Evolutionary conservation across 805 yeast species (phyloP).

Genomic region (Priceomyces melissophilus): DNA sequence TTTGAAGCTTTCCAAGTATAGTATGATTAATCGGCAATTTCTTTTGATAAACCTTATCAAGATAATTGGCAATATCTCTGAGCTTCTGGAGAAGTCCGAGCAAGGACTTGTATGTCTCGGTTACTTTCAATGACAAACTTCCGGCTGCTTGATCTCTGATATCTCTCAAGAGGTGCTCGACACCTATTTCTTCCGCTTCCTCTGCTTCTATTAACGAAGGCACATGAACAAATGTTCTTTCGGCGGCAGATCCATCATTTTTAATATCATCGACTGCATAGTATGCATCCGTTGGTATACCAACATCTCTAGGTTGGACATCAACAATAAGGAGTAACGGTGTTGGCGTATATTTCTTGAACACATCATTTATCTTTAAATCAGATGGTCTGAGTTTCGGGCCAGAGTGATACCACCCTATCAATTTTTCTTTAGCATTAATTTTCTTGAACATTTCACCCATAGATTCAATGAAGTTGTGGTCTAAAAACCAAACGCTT

Average conservation of each 20-base stretch:
- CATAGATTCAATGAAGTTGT: constrained; percentile 94
- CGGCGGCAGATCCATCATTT: constrained; percentile 92
- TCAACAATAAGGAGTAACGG: constrained; percentile 90
- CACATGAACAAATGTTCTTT: constrained; percentile 87
- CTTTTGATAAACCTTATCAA: constrained; percentile 67
- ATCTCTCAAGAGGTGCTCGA: constrained; percentile 91
- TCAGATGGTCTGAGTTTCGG: constrained; percentile 89
- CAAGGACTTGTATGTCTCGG: constrained; percentile 84
- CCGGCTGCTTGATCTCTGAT: constrained; percentile 97
- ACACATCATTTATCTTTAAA: constrained; percentile 81
- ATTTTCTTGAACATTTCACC: constrained; percentile 96
- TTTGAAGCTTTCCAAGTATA: constrained; percentile 89
- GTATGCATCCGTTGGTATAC: constrained; percentile 95
- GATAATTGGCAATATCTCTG: constrained; percentile 70
- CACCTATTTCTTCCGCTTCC: constrained; percentile 99
- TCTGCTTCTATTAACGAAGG: constrained; percentile 94
- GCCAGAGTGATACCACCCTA: constrained; percentile 99
- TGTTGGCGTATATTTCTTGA: constrained; percentile 74
- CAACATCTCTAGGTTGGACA: constrained; percentile 79
- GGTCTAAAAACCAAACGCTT: constrained; percentile 95
- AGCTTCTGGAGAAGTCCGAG: constrained; percentile 81
- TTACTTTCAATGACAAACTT: constrained; percentile 76
- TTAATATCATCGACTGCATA: constrained; percentile 91
- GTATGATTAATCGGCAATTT: constrained; percentile 84
- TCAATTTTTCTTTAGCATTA: constrained; percentile 91